Percentiles rank a stretch among this genome's conserved stretches.
phyloP scores from a whole-genome alignment of 495 filamentous ascomycete genomes.

The Recurvomyces mirabilis region DNA sequence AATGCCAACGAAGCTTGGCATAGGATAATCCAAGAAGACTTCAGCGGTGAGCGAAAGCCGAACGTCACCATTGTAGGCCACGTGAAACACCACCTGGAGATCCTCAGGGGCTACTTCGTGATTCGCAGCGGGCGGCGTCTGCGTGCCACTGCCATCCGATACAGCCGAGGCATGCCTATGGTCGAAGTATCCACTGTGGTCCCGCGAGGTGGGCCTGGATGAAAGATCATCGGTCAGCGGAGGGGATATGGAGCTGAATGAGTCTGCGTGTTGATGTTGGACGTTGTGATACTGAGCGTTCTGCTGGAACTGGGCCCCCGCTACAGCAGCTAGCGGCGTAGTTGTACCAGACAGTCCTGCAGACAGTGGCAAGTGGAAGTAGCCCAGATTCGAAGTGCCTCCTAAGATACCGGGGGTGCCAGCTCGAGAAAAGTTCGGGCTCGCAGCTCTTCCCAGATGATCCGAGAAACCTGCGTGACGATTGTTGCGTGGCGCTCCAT shows the following conservation, averaged over 20 bases:
- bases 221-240: constrained; percentile 24
- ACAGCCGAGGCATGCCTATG: constrained; percentile 23
- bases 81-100: constrained; percentile 80
- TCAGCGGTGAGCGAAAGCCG: constrained; percentile 81
- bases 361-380: constrained; percentile 77
- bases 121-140: constrained; percentile 1
- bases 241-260: constrained; percentile 28
- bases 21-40: constrained; percentile 92
- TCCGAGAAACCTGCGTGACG: neutral
- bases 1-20: constrained; percentile 90
- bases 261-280: constrained; percentile 19
- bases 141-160: constrained; percentile 24
- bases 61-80: constrained; percentile 75
- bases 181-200: constrained; percentile 19
- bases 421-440: constrained; percentile 52
- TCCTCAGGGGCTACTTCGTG: constrained; percentile 41
- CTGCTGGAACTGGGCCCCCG: constrained; percentile 49
- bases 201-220: constrained; percentile 29
- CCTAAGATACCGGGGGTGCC: constrained; percentile 67
- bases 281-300: constrained; percentile 19
- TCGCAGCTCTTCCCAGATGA: constrained; percentile 18
- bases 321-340: constrained; percentile 77
- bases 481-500: neutral
- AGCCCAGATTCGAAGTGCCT: constrained; percentile 77
- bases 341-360: constrained; percentile 70